Evolutionary conservation across 257 asterid species (phyloP), one percentile per base, ranked within the genome.

Genomic region (Nicotiana tomentosiformis): DNA sequence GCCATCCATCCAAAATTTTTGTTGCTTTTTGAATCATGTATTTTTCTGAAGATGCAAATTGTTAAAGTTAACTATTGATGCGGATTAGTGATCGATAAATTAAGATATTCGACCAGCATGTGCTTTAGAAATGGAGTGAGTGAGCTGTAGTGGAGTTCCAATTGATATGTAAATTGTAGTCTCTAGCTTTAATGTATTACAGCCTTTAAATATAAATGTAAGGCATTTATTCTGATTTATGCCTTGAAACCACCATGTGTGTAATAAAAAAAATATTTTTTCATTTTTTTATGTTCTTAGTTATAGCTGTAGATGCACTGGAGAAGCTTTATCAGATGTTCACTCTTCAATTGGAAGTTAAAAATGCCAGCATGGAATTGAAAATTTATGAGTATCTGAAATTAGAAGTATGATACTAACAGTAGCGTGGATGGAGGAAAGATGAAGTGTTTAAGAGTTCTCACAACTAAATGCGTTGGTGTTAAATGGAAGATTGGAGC

Each of bases 321-420:
- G 37, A 43, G 49, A 72, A 72, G 35, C 14, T 72, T 70, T 17
- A 12, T 43, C 49, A 8, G 49, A 43, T 43, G 60, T 46, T 72
- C 37, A 46, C 23, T 37, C 78, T 15, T 4, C 17, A 53, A 16
- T 55, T 15, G n/a, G 60, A 55, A 55, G 60, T 55, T 55, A 55
- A 55, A 72, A 43, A 46, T 46, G 60, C 20, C 60, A 23, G 26
- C 60, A 72, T 20, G 37, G 18, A 72, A 20, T 46, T 23, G 32
- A 72, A 46, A 72, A 12, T 72, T 23, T 33, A 72, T 46, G 78
- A 72, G 35, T 57, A 72, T 72, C 60, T 72, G 26, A 6, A 72
- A 69, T n/a, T 20, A 69, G 57, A 70, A 72, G 37, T 72, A 43
- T 70, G 78, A 70, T 70, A 43, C 58, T 70, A 70, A 70, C n/a